Conservation (phyloP, 768 basidiomycete species). For the Aureoboletus auriporus region DNA sequence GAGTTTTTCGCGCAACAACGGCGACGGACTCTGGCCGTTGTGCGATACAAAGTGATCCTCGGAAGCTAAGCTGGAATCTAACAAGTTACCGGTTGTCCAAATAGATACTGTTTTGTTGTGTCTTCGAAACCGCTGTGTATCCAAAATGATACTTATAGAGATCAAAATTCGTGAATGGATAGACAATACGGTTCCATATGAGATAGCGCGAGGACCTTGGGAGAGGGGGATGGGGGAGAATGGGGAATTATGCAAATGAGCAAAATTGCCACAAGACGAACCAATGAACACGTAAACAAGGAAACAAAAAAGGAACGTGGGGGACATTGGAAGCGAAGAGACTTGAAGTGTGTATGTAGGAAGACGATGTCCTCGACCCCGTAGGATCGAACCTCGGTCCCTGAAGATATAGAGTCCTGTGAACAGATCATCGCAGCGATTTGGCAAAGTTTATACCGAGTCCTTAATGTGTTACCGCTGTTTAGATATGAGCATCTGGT, state of each 20-base stretch:
- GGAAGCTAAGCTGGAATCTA: no score
- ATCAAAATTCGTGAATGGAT: conserved; percentile 10
- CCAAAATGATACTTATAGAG: neutral
- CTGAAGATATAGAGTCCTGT: conserved; percentile 31
- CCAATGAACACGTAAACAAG: conserved; percentile 1
- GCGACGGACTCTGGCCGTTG: conserved; percentile 55
- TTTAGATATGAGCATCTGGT: conserved; percentile 8
- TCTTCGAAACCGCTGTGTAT: no score
- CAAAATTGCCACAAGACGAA: conserved; percentile 14
- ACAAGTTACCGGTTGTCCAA: no score
- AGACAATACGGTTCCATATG: neutral
- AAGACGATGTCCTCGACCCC: conserved; percentile 13
- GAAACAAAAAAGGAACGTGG: conserved; percentile 14
- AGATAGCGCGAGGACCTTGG: conserved; percentile 7
- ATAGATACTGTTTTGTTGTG: no score
- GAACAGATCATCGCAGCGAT: conserved; percentile 47
- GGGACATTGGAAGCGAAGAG: conserved; percentile 46
- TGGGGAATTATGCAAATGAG: conserved; percentile 11
- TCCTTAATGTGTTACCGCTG: conserved; percentile 65
- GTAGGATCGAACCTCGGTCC: conserved; percentile 31
- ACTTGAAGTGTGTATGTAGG: conserved; percentile 41
- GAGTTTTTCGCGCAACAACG: conserved; percentile 58
- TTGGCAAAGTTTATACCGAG: conserved; percentile 56
- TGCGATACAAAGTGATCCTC: neutral
- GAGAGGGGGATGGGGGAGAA: neutral